Conservation (phyloP, 2,329 filamentous ascomycete genomes). For the Xylaria sp. region DNA sequence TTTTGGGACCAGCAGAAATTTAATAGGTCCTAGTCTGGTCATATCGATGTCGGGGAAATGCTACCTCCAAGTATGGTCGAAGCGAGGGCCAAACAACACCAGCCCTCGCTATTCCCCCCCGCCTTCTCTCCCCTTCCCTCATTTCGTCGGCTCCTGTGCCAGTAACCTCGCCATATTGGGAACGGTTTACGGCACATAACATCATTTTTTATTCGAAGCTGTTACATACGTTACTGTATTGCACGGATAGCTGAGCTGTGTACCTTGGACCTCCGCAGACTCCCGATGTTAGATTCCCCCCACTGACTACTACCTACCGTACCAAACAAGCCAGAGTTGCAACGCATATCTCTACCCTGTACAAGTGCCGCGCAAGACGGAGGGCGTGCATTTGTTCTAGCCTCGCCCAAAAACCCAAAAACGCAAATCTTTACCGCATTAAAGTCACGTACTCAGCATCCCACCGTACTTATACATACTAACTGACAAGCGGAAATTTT, state of each 20-base stretch:
- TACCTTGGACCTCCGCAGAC: slow-evolving; percentile 10
- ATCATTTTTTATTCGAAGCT: slow-evolving; percentile 12
- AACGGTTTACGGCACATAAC: slow-evolving; percentile 23
- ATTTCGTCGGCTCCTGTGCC: slow-evolving; percentile 15
- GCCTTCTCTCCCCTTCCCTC: not conserved
- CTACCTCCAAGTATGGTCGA: slow-evolving; percentile 7
- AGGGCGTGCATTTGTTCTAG: slow-evolving; percentile 28
- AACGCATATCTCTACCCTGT: slow-evolving; percentile 27
- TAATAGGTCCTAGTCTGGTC: slow-evolving; percentile 11
- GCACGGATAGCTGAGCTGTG: slow-evolving; percentile 5
- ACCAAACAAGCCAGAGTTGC: slow-evolving; percentile 28
- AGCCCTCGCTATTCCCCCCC: slow-evolving; percentile 13
- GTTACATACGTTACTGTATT: slow-evolving; percentile 16
- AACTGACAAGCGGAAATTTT: slow-evolving; percentile 14
- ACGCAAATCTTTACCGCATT: slow-evolving; percentile 31
- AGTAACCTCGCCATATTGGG: slow-evolving; percentile 9
- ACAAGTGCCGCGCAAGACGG: slow-evolving; percentile 25
- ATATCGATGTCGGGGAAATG: slow-evolving; percentile 23
- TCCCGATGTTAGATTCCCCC: slow-evolving; percentile 26
- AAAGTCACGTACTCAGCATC: slow-evolving; percentile 17
- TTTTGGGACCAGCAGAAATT: not conserved
- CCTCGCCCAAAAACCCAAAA: slow-evolving; percentile 23
- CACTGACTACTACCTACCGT: slow-evolving; percentile 25
- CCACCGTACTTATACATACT: slow-evolving; percentile 13
- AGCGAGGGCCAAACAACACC: slow-evolving; percentile 13